phyloP scores from a whole-genome alignment of 768 basidiomycete species.

The Lactifluus hygrophoroides region DNA sequence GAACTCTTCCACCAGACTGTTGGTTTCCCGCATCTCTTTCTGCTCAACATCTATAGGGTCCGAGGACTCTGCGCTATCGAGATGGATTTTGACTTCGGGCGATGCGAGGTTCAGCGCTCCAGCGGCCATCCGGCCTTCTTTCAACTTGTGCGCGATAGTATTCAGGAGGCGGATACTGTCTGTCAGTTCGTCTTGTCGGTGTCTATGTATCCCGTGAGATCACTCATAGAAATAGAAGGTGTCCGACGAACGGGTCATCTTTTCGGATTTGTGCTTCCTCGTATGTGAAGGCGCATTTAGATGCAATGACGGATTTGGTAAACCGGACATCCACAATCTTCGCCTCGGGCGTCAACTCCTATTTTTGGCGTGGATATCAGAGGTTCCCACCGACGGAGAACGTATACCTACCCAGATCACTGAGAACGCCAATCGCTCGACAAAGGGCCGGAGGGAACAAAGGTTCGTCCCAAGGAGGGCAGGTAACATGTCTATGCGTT shows the following conservation, averaged over 20 bases:
- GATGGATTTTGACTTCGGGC: conserved; percentile 94
- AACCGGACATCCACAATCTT: conserved; percentile 87
- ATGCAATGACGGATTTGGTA: conserved; percentile 93
- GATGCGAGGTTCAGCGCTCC: conserved; percentile 98
- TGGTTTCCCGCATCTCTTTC: conserved; percentile 87
- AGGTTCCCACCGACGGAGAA: not conserved
- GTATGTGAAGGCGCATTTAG: conserved; percentile 95
- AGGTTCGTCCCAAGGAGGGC: conserved; percentile 89
- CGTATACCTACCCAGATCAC: conserved; percentile 79
- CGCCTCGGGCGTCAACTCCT: conserved; percentile 88
- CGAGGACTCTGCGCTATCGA: conserved; percentile 87
- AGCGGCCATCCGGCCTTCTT: conserved; percentile 79
- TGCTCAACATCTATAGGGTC: conserved; percentile 97
- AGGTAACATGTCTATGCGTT: conserved; percentile 98
- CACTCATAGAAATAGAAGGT: not conserved
- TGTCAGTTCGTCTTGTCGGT: conserved; percentile 73
- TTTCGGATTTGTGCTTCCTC: conserved; percentile 92
- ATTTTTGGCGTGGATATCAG: conserved; percentile 10
- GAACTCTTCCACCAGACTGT: conserved; percentile 96
- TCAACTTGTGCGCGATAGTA: conserved; percentile 74
- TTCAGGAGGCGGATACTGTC: conserved; percentile 85
- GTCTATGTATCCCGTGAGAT: conserved; percentile 33
- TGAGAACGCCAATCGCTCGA: conserved; percentile 92
- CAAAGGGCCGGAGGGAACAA: conserved; percentile 85
- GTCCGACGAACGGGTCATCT: conserved; percentile 70